Evolutionary conservation across 2,329 filamentous ascomycete genomes (phyloP), one percentile per base, ranked within the genome.

Genomic region (Colletotrichum cordylinicola): DNA sequence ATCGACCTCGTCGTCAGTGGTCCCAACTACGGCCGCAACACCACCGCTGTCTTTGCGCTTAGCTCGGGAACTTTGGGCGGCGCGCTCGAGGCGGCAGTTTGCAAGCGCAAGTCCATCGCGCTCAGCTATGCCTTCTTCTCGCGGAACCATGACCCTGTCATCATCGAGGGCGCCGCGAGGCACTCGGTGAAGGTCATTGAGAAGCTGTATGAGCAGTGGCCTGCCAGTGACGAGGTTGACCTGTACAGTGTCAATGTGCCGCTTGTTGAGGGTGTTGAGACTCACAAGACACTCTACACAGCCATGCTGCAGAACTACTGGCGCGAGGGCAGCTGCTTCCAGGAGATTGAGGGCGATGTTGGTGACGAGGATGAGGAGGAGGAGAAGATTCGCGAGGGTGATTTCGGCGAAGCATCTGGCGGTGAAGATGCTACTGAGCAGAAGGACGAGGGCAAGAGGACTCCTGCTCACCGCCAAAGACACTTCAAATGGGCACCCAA

Each of bases 401-500:
- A 93, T 72, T 88, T 89, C 27, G 87, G 87, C 5, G 86, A 87
- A 78, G 80, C 82, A 67, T 18, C 65, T 81, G 83, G 84, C 75
- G 60, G 60, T 15, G 67, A 70, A 9, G 43, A 72, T 21, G 37
- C 39, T 24, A 16, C 37, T 37, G 52, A 52, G 24, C 48, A 61
- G 24, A 69, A 69, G 71, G 24, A 6, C 66, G 85, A 85, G 61
- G 86, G 80, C 48, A 84, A 82, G 58, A 77, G 77, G 73, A 79
- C 82, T 61, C 82, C 82, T 6, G 77, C 72, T 8, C 93, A 95
- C 82, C 90, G 88, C 72, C 95, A 98, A 84, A 95, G 94, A 83
- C 94, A 98, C 85, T 98, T 98, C 88, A 98, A 96, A 85, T 98
- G 97, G 97, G 92, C 94, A 64, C 97, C 96, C 4, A 92, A 91